Base-by-base conservation (phyloP, 1,139 yeast genomes). In the Debaryomyces fabryi region DNA sequence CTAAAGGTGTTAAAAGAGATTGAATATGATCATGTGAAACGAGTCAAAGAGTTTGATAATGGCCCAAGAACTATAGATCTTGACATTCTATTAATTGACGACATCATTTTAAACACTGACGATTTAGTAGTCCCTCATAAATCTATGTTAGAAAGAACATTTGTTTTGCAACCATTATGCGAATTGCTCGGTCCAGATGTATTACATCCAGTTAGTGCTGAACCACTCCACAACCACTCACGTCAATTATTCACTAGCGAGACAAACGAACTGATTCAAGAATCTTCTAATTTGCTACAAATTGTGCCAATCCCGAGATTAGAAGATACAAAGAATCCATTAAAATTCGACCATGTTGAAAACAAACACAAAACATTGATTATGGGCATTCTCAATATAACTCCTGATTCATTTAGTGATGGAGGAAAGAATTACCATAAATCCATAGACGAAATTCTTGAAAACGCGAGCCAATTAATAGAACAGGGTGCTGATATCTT, bases 321-420 rank as follows among this genome's bases (percentile, higher is more conserved):
- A 32, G 46, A 52, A 3, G 51, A 58, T 3, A 38, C 45, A 0
- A 49, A 56, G 0, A 66, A 64, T 45, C 67, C 68, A 15, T 54
- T 80, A 29, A 60, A 63, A 43, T 79, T 78, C 56, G 82, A 79
- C 47, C 67, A 64, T 44, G 50, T 64, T 20, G 57, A 65, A 37
- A 57, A 68, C 39, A 64, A 68, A 16, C 67, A 73, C 16, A 63
- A 66, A 15, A 83, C 88, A 0, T 61, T 71, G 39, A 66, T 91
- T 44, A 93, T 93, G 99, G 96, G 92, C 1, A 85, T 93, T 42
- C 66, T 93, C 50, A 93, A 93, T 60, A 79, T 87, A 18, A 93
- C 99, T 0, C 97, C 98, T 0, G 98, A 95, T 63, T 91, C 97
- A 0, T 93, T 93, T 61, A 89, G 97, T 45, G 99, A 95, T 66